Evolutionary conservation across 164 flowering plant species (phyloP).

Genomic region (Chloranthus sessilifolius): DNA sequence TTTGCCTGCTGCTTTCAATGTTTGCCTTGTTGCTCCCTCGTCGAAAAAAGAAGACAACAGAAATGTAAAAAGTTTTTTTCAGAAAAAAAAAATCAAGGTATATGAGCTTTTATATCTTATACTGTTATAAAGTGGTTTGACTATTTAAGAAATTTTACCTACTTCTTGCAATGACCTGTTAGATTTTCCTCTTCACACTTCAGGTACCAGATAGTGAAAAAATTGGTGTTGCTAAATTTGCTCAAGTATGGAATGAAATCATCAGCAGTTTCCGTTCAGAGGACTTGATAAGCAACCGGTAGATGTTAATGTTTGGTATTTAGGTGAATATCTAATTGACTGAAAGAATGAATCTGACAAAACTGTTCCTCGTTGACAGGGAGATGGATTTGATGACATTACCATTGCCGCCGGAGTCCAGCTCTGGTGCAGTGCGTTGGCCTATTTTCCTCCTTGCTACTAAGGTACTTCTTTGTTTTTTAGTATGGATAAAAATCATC

Average conservation of each 20-base stretch:
- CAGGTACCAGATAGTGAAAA: slow-evolving; percentile 42
- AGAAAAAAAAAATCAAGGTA: slow-evolving; percentile 39
- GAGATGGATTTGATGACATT: slow-evolving; percentile 88
- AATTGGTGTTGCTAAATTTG: slow-evolving; percentile 54
- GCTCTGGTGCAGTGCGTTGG: slow-evolving; percentile 58
- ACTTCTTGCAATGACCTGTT: slow-evolving; percentile 2
- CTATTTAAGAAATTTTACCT: no score
- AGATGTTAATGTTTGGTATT: slow-evolving; percentile 3
- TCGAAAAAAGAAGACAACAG: slow-evolving; percentile 28
- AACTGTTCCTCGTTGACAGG: slow-evolving; percentile 29
- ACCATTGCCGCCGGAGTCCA: slow-evolving; percentile 54
- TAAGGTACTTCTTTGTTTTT: slow-evolving; percentile 42
- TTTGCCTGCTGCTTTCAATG: slow-evolving; percentile 73
- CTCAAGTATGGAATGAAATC: slow-evolving; percentile 83
- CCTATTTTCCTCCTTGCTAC: slow-evolving; percentile 84
- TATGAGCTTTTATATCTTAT: neutral
- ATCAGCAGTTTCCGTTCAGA: slow-evolving; percentile 67
- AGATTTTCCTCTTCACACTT: slow-evolving; percentile 1
- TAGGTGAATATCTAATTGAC: neutral
- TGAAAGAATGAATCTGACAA: neutral
- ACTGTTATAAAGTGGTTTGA: no score
- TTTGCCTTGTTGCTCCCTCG: slow-evolving; percentile 51
- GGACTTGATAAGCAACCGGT: slow-evolving; percentile 93
- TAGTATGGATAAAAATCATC: neutral
- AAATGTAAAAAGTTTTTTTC: slow-evolving; percentile 26